Percentiles rank a stretch among this genome's conserved stretches.
Evolutionary conservation across 768 basidiomycete species (phyloP).

Genomic region (Xerocomus potaroensis): DNA sequence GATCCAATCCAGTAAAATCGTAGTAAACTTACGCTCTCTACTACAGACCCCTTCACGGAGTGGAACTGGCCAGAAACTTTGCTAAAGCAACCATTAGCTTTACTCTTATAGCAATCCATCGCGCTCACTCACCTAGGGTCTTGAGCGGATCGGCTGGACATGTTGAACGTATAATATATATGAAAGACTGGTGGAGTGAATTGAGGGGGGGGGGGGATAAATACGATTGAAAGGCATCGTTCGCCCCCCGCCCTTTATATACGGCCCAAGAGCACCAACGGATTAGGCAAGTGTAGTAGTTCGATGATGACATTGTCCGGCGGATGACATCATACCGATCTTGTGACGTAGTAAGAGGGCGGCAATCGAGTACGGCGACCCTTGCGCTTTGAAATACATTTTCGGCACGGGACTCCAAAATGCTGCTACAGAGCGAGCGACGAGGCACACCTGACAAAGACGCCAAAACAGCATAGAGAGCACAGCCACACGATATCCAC

Average conservation of each 20-base stretch:
- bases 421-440: not conserved
- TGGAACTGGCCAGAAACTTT: conserved; percentile 35
- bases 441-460: not conserved
- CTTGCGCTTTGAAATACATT: not conserved
- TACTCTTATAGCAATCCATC: not conserved
- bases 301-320: conserved; percentile 18
- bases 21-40: conserved; percentile 28
- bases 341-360: conserved; percentile 20
- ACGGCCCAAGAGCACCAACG: conserved; percentile 16
- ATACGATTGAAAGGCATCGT: not conserved
- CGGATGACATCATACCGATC: conserved; percentile 29
- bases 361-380: conserved; percentile 6
- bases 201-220: conserved; percentile 3
- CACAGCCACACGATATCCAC: not conserved
- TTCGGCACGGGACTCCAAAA: not conserved
- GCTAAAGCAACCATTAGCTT: conserved; percentile 15
- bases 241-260: conserved; percentile 21
- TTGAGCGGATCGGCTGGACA: conserved; percentile 18
- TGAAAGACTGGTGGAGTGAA: not conserved
- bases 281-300: conserved; percentile 28
- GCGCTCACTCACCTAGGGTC: conserved; percentile 24
- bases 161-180: not conserved
- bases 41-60: conserved; percentile 34
- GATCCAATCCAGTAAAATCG: not conserved
- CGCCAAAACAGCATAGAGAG: not conserved